phyloP scores from a whole-genome alignment of 768 basidiomycete species.

The Lentinula lateritia region DNA sequence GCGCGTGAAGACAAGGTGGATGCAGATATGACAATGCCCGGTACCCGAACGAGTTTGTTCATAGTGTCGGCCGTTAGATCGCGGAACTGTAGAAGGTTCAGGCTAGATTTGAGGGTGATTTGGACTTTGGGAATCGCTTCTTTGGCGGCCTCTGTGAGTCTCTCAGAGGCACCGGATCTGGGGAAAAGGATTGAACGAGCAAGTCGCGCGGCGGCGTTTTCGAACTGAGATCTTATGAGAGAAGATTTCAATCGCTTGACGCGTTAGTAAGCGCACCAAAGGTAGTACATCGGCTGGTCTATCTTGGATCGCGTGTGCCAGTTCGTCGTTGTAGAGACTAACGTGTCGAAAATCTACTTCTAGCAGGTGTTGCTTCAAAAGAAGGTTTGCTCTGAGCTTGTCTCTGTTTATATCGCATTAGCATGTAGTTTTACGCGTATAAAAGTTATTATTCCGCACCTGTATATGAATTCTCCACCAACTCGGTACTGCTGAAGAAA shows the following conservation, averaged over 20 bases:
- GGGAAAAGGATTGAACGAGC: conserved; percentile 84
- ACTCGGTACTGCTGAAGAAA: conserved; percentile 87
- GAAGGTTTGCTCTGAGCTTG: conserved; percentile 81
- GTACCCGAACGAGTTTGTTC: conserved; percentile 93
- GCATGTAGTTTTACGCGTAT: neutral
- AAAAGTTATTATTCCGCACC: conserved; percentile 38
- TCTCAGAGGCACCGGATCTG: conserved; percentile 47
- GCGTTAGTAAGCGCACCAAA: conserved; percentile 45
- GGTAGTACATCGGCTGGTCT: conserved; percentile 86
- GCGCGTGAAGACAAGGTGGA: conserved; percentile 91
- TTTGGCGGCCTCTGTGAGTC: conserved; percentile 33
- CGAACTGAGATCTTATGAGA: conserved; percentile 54
- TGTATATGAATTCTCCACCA: conserved; percentile 88
- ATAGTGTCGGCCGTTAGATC: conserved; percentile 91
- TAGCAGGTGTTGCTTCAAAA: conserved; percentile 82
- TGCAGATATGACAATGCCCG: conserved; percentile 97
- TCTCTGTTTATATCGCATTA: conserved; percentile 43
- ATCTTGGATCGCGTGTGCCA: conserved; percentile 88
- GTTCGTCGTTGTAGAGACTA: conserved; percentile 85
- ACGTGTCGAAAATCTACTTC: conserved; percentile 81
- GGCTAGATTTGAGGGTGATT: conserved; percentile 81
- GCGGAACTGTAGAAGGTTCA: conserved; percentile 91
- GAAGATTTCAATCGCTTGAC: neutral
- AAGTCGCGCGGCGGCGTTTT: conserved; percentile 82
- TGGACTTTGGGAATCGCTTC: conserved; percentile 65